Conservation (phyloP, 116 monocot species). For the Cymodocea nodosa region DNA sequence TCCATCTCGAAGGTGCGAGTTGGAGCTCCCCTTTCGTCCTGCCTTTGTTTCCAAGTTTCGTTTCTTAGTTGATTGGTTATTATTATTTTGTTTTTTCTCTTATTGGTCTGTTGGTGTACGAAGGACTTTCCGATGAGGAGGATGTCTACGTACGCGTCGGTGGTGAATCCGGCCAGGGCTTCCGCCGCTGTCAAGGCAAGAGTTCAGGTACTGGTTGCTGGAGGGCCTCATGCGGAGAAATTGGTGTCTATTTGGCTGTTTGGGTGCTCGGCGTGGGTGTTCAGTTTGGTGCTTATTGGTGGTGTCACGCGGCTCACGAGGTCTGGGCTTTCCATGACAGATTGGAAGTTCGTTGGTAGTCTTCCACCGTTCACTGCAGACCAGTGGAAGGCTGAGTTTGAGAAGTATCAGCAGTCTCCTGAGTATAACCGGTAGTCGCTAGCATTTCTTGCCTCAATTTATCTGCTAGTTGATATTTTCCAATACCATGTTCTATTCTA, state of each 20-base stretch:
- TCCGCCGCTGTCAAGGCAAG: slow-evolving; percentile 31
- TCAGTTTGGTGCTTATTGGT: slow-evolving; percentile 82
- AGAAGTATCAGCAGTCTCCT: slow-evolving; percentile 81
- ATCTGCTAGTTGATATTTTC: no score
- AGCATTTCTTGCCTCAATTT: no score
- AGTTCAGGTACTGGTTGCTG: slow-evolving; percentile 44
- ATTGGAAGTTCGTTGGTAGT: slow-evolving; percentile 85
- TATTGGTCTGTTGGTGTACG: neutral
- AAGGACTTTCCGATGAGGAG: slow-evolving; percentile 12
- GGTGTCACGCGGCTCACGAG: slow-evolving; percentile 87
- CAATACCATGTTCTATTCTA: no score
- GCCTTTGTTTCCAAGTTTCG: neutral
- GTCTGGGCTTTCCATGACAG: slow-evolving; percentile 93
- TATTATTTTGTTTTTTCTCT: neutral
- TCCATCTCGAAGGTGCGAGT: neutral
- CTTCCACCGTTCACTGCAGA: slow-evolving; percentile 76
- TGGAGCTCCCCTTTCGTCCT: no score
- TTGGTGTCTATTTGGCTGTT: slow-evolving; percentile 84
- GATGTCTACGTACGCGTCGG: slow-evolving; percentile 37
- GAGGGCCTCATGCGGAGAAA: slow-evolving; percentile 63
- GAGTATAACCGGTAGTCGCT: slow-evolving; percentile 65
- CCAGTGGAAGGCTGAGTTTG: slow-evolving; percentile 66
- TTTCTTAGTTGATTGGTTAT: neutral
- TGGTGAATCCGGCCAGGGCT: slow-evolving; percentile 16
- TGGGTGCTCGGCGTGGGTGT: slow-evolving; percentile 87